Percentiles rank a stretch among this genome's conserved stretches.
Evolutionary conservation across 2,329 filamentous ascomycete genomes (phyloP).

Genomic region (Epichloe sibirici): DNA sequence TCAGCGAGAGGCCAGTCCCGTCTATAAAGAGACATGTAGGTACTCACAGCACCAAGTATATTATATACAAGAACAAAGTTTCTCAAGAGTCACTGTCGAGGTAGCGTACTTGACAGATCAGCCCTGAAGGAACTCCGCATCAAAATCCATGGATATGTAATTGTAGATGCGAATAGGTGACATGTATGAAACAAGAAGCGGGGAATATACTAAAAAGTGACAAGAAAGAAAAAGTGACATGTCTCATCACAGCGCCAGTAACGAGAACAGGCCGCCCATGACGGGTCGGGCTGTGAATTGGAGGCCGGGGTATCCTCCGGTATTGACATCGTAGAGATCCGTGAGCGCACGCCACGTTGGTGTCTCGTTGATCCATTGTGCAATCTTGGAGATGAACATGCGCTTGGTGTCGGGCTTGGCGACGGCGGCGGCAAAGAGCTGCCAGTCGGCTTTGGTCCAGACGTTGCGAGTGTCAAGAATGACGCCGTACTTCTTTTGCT

Average conservation of each 20-base stretch:
- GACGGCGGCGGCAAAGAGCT: slow-evolving; percentile 73
- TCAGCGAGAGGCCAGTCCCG: neutral
- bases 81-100: neutral
- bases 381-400: slow-evolving; percentile 57
- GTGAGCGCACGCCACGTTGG: slow-evolving; percentile 58
- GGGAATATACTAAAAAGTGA: neutral
- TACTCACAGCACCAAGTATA: neutral
- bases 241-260: slow-evolving; percentile 45
- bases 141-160: neutral
- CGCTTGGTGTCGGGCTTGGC: slow-evolving; percentile 46
- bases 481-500: slow-evolving; percentile 65
- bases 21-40: neutral
- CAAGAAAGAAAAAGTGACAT: neutral
- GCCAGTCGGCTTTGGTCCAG: slow-evolving; percentile 82
- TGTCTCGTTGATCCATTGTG: slow-evolving; percentile 65
- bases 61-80: neutral
- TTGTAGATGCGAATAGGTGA: too few species aligned
- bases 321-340: slow-evolving; percentile 63
- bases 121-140: neutral
- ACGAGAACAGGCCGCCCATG: slow-evolving; percentile 66
- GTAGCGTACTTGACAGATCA: neutral
- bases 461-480: slow-evolving; percentile 70
- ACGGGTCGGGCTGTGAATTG: slow-evolving; percentile 71
- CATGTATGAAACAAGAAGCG: neutral
- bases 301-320: slow-evolving; percentile 52